Percentiles rank a stretch among this genome's conserved stretches.
Evolutionary conservation across 345 rosid genomes (phyloP).

Genomic region (Erodium maritimum): DNA sequence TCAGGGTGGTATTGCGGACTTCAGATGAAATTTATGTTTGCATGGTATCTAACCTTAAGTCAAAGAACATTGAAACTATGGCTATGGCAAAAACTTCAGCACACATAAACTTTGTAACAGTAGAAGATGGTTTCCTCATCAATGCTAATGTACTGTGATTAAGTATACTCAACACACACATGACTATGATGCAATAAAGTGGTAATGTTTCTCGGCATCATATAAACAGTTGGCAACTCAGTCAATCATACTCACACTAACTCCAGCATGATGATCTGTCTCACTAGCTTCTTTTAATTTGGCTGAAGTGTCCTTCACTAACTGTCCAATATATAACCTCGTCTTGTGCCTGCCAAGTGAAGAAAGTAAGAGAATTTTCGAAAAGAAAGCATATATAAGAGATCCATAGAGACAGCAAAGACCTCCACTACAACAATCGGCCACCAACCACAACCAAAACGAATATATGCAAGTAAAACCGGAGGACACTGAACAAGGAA

Average conservation of each 20-base stretch:
- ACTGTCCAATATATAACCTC: slow-evolving; percentile 63
- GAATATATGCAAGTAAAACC: background rate
- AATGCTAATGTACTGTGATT: too few species aligned
- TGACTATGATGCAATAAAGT: too few species aligned
- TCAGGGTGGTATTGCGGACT: background rate
- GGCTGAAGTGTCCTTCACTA: slow-evolving; percentile 93
- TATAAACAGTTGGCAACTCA: background rate
- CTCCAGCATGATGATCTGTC: slow-evolving; percentile 65
- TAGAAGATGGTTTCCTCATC: background rate
- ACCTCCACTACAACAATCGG: background rate
- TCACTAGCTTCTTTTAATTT: slow-evolving; percentile 88
- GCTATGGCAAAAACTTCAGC: background rate
- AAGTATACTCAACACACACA: too few species aligned
- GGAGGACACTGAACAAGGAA: background rate
- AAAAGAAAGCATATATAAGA: background rate
- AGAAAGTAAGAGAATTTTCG: background rate
- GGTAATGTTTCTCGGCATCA: too few species aligned
- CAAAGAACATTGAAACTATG: background rate
- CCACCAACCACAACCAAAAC: background rate
- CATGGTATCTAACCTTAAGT: background rate
- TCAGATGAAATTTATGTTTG: too few species aligned
- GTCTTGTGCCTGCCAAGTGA: slow-evolving; percentile 59
- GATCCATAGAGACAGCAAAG: background rate
- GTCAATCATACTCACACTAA: slow-evolving; percentile 27
- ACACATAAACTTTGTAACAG: background rate